These are phyloP conservation scores for Fusarium subtropicale DNA, from an alignment of 2,329 filamentous ascomycete genomes.

Conservation along the genomic window DNA sequence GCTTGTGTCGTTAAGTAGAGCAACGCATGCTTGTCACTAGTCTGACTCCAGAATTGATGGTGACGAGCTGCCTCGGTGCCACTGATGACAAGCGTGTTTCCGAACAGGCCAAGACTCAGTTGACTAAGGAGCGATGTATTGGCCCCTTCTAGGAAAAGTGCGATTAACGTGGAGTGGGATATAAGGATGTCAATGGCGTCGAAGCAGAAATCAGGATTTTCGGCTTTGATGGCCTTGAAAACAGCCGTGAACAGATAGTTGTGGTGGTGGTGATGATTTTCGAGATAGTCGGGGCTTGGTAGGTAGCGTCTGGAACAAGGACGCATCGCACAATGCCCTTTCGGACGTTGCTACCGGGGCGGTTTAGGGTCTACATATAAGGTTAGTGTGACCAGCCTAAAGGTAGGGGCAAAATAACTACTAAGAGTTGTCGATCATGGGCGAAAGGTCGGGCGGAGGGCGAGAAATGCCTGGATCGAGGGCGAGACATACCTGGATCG, in stretches of 20 bases:
- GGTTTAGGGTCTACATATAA: neutral
- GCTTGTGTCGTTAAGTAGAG: too few species aligned
- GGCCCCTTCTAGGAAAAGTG: neutral
- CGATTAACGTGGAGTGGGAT: neutral
- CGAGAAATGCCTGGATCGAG: too few species aligned
- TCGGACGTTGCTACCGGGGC: neutral
- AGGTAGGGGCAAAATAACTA: neutral
- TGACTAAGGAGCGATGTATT: neutral
- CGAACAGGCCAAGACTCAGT: neutral
- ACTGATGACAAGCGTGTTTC: neutral
- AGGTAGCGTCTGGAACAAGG: too few species aligned
- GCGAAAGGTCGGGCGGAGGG: too few species aligned
- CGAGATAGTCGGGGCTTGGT: neutral
- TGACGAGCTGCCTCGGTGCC: accelerated
- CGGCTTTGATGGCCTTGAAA: neutral
- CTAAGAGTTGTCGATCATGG: too few species aligned
- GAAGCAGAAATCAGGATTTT: neutral
- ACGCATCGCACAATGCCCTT: neutral
- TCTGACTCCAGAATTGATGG: too few species aligned
- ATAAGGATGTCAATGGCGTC: neutral
- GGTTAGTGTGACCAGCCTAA: neutral
- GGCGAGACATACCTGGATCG: neutral
- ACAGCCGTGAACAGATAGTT: too few species aligned
- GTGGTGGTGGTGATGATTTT: neutral
- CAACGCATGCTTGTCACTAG: too few species aligned